Conservation (phyloP, 2,329 filamentous ascomycete genomes). For the Cladosporium sp. region DNA sequence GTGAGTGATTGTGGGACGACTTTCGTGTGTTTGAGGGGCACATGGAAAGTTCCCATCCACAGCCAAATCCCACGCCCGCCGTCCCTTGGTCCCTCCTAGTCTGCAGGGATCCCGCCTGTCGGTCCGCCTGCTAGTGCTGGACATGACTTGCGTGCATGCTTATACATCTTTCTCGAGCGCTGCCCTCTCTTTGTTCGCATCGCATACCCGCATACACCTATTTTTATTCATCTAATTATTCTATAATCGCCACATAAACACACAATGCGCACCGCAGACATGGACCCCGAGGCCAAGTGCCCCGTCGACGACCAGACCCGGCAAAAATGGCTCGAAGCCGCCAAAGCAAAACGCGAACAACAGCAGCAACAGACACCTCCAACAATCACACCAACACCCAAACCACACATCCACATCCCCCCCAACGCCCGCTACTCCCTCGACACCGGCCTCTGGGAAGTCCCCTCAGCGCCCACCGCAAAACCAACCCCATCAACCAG, state of each 20-base stretch:
- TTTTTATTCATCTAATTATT: not conserved
- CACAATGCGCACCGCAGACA: constrained; percentile 26
- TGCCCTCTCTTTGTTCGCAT: not conserved
- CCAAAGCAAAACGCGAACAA: constrained; percentile 40
- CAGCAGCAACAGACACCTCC: constrained; percentile 25
- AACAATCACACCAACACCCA: constrained; percentile 15
- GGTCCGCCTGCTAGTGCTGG: too few species aligned
- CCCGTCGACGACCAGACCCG: constrained; percentile 89
- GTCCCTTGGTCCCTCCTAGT: not conserved
- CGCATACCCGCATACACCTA: not conserved
- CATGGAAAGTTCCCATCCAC: not conserved
- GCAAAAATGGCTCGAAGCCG: constrained; percentile 76
- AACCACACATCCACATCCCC: constrained; percentile 16
- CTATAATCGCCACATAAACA: not conserved
- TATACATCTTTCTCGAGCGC: not conserved
- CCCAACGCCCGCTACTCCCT: constrained; percentile 26
- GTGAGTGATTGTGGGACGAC: too few species aligned
- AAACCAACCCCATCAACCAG: constrained; percentile 27
- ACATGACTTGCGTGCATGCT: too few species aligned
- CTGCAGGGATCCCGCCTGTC: not conserved
- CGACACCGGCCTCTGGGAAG: constrained; percentile 30
- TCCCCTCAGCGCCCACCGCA: constrained; percentile 25
- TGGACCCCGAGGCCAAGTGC: constrained; percentile 48
- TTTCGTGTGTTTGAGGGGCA: not conserved
- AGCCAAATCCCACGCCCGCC: not conserved